Evolutionary conservation across 1,139 yeast species (phyloP), one percentile per base, ranked within the genome.

Genomic region (Citeromyces siamensis): DNA sequence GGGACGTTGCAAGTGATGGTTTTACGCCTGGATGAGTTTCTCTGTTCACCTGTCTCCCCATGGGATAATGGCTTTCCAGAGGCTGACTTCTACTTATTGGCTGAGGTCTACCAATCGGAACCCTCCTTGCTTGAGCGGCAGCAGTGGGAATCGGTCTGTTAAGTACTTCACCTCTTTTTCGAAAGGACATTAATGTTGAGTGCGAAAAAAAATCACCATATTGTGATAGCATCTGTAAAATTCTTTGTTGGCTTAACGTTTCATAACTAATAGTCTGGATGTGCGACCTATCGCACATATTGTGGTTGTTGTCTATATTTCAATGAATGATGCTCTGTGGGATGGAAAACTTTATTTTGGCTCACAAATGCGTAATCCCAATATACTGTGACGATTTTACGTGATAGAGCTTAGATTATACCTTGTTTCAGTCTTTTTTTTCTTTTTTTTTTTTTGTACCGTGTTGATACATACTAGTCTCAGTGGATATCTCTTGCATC

Each of bases 1-100:
- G 77, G 1, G 94, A 79, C 3, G 86, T 78, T 26, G 79, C 63
- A 2, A 77, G 62, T 0, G 95, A 86, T 0, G 96, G 94, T 43
- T 77, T 66, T 1, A 81, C 64, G 3, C 81, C 85, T 0, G 76
- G 74, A 47, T 75, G 78, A n/a, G n/a, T n/a, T n/a, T n/a, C n/a
- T n/a, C n/a, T n/a, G 27, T 51, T 47, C 42, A 48, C 29, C 16
- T 14, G 19, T 3, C 17, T 20, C 35, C 14, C 26, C 35, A 20
- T 20, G 16, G 13, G 26, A 32, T 19, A 17, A 19, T 20, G 19
- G 19, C 17, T 10, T 6, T n/a, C 14, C 6, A 10, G 10, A n/a
- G 12, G 18, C 6, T 19, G 35, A 5, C 19, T n/a, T 32, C 35
- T 22, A n/a, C 26, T 19, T 9, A 12, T 6, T 10, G 35, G 13